phyloP scores from a whole-genome alignment of 2,329 filamentous ascomycete genomes.

The Microascus cirrosus region DNA sequence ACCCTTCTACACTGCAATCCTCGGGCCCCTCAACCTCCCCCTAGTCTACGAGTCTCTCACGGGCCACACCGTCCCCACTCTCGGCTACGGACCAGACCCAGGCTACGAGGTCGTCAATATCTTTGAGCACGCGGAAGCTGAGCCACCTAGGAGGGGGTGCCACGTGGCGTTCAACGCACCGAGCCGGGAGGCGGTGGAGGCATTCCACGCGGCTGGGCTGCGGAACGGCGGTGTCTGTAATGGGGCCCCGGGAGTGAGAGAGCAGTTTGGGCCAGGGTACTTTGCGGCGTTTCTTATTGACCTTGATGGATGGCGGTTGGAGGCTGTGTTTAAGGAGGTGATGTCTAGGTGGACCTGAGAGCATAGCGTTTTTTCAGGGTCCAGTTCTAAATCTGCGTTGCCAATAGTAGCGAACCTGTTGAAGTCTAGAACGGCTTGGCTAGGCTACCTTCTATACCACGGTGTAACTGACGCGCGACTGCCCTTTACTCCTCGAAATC shows the following conservation, averaged over 20 bases:
- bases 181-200: conserved; percentile 14
- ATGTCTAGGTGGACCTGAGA: not conserved
- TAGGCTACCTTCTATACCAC: conserved; percentile 1
- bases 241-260: conserved; percentile 17
- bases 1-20: conserved; percentile 17
- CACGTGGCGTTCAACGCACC: conserved; percentile 22
- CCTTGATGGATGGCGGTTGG: conserved; percentile 19
- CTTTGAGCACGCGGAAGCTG: conserved; percentile 14
- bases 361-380: too few relatives aligned
- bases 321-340: conserved; percentile 14
- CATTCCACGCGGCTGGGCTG: conserved; percentile 17
- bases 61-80: conserved; percentile 9
- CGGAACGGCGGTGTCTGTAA: conserved; percentile 15
- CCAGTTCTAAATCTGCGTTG: too few relatives aligned
- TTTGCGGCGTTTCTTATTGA: conserved; percentile 22
- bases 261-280: conserved; percentile 18
- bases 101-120: conserved; percentile 17
- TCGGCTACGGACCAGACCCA: conserved; percentile 17
- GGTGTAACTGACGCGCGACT: conserved; percentile 43
- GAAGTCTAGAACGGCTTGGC: too few relatives aligned
- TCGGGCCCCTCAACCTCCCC: conserved; percentile 14
- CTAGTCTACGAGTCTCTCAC: conserved; percentile 17
- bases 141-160: conserved; percentile 15
- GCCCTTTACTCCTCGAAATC: conserved; percentile 53
- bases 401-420: too few relatives aligned